A percentile compares a stretch with the other conserved stretches of the same genome.
phyloP scores from a whole-genome alignment of 164 flowering plant genomes.

The Vitis amurensis region DNA sequence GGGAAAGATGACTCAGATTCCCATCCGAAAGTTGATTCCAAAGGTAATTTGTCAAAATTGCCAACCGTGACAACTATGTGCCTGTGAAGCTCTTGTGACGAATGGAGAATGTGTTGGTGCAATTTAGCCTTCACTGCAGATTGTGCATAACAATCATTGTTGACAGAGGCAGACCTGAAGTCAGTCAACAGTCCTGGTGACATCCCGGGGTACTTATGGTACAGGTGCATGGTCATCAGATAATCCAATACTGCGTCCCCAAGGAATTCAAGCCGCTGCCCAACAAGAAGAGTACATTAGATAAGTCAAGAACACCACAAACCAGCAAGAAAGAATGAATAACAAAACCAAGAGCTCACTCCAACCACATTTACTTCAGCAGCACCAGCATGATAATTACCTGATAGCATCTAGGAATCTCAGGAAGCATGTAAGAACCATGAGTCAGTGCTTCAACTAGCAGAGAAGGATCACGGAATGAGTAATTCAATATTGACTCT shows the following conservation, averaged over 20 bases:
- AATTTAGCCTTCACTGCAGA: slow-evolving; percentile 56
- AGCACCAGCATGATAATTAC: slow-evolving; percentile 28
- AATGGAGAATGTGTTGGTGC: slow-evolving; percentile 65
- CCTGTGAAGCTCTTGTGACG: slow-evolving; percentile 51
- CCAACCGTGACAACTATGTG: slow-evolving; percentile 37
- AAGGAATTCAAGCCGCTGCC: slow-evolving; percentile 86
- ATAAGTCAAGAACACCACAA: not conserved
- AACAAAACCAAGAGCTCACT: no score
- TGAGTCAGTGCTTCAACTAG: slow-evolving; percentile 88
- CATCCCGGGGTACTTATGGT: slow-evolving; percentile 59
- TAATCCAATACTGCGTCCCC: slow-evolving; percentile 89
- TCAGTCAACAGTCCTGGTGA: slow-evolving; percentile 79
- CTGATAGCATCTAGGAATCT: slow-evolving; percentile 83
- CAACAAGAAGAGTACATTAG: not conserved
- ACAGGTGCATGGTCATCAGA: slow-evolving; percentile 62
- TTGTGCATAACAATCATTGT: slow-evolving; percentile 80
- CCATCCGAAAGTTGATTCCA: slow-evolving; percentile 67
- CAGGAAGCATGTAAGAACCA: slow-evolving; percentile 83
- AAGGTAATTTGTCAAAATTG: slow-evolving; percentile 23
- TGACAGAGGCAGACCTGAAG: slow-evolving; percentile 83
- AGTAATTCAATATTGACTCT: slow-evolving; percentile 55
- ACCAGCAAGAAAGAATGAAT: no score
- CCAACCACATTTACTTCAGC: not conserved
- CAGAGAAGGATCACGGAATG: slow-evolving; percentile 65
- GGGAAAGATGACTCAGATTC: slow-evolving; percentile 61